Conservation (phyloP, 2,329 filamentous ascomycete species). For the Hortaea sp. region DNA sequence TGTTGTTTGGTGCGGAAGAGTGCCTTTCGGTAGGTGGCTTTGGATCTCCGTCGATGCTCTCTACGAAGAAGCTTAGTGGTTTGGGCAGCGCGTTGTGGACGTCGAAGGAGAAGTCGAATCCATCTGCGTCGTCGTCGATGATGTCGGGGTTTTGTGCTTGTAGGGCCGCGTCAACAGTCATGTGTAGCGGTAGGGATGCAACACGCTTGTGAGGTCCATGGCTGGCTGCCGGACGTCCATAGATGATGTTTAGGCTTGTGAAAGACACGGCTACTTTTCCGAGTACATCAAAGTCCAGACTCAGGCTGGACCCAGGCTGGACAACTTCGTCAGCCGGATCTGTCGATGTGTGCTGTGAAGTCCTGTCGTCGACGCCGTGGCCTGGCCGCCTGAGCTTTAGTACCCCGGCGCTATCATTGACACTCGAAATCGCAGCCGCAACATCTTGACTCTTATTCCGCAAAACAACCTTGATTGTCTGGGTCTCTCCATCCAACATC, state of each 20-base stretch:
- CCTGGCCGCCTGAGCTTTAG: conserved; percentile 12
- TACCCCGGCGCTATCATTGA: conserved; percentile 60
- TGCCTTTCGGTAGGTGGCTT: neutral
- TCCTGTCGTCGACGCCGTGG: too few relatives aligned
- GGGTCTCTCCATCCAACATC: conserved; percentile 83
- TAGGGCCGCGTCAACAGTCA: conserved; percentile 4
- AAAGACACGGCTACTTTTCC: conserved; percentile 77
- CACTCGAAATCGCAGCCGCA: conserved; percentile 29
- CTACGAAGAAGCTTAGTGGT: neutral
- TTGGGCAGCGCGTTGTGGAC: conserved; percentile 1
- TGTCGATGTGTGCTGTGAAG: neutral
- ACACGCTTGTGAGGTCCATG: neutral
- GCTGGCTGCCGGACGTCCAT: conserved; percentile 26
- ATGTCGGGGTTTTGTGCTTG: conserved; percentile 1
- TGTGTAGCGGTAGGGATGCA: conserved; percentile 1
- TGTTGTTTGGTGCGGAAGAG: neutral
- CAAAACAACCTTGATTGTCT: conserved; percentile 66
- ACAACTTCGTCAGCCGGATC: neutral
- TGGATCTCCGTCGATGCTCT: neutral
- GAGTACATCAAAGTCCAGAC: conserved; percentile 73
- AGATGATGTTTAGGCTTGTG: conserved; percentile 74
- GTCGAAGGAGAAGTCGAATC: conserved; percentile 3
- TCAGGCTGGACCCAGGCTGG: conserved; percentile 49
- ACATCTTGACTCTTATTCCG: conserved; percentile 46
- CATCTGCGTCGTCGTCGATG: neutral